Evolutionary conservation across 2,329 filamentous ascomycete genomes (phyloP).

Genomic region (Arthrobotrys sinensis): DNA sequence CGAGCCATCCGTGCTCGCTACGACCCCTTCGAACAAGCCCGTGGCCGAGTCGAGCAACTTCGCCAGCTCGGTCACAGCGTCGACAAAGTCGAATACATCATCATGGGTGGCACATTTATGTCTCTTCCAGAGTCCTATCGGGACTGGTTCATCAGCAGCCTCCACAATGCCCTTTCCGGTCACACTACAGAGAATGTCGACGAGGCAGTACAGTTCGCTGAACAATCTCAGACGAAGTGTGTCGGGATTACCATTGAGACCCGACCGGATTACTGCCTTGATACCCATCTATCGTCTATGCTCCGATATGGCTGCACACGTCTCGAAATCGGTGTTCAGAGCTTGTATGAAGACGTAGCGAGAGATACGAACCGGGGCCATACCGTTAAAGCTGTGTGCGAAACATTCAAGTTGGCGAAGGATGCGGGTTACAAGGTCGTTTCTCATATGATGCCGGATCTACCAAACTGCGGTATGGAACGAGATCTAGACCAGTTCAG

Average conservation of each 20-base stretch:
- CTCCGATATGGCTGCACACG: conserved; percentile 97
- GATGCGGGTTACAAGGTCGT: conserved; percentile 99
- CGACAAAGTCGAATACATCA: conserved; percentile 99
- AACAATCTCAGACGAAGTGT: conserved; percentile 76
- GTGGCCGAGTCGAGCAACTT: conserved; percentile 95
- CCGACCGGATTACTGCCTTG: conserved; percentile 93
- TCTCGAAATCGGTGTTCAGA: conserved; percentile 95
- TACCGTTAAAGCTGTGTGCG: conserved; percentile 92
- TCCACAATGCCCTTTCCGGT: conserved; percentile 96
- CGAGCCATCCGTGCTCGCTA: conserved; percentile 96
- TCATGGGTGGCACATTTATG: conserved; percentile 99
- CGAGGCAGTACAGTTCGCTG: conserved; percentile 82
- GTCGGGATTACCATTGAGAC: conserved; percentile 99
- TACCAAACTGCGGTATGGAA: conserved; percentile 98
- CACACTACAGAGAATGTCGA: conserved; percentile 96
- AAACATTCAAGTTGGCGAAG: conserved; percentile 97
- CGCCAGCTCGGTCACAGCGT: conserved; percentile 96
- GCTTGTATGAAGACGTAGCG: conserved; percentile 97
- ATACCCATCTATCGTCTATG: conserved; percentile 96
- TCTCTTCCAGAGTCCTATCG: conserved; percentile 89
- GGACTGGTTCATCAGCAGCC: conserved; percentile 92
- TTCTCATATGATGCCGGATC: conserved; percentile 99
- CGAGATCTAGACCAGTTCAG: conserved; percentile 96
- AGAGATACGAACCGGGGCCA: conserved; percentile 97
- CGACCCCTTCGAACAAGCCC: conserved; percentile 96